Evolutionary conservation across 495 filamentous ascomycete species (phyloP).

Genomic region (Aspergillus saccharolyticus): DNA sequence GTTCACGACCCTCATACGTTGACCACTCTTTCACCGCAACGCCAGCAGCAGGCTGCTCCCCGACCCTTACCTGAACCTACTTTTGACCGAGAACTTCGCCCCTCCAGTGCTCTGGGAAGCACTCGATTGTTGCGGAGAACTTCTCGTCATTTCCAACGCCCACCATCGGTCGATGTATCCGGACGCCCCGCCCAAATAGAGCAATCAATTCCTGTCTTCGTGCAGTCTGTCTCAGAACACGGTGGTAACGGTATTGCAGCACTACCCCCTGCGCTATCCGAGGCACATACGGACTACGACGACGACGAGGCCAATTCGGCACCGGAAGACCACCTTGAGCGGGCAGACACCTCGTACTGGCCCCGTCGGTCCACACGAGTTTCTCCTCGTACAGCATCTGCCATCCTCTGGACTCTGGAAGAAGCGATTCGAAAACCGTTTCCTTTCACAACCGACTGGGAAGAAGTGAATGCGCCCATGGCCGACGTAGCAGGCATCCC

Average conservation of each 20-base stretch:
- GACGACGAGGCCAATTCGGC: slow-evolving; percentile 28
- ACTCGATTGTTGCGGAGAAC: slow-evolving; percentile 48
- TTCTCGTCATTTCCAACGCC: slow-evolving; percentile 32
- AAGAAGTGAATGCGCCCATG: slow-evolving; percentile 94
- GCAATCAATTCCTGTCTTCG: slow-evolving; percentile 26
- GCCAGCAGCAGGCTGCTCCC: slow-evolving; percentile 49
- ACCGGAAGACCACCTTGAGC: slow-evolving; percentile 32
- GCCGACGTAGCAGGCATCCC: slow-evolving; percentile 67
- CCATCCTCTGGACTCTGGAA: slow-evolving; percentile 87
- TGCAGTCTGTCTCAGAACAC: slow-evolving; percentile 18
- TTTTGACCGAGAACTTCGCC: slow-evolving; percentile 35
- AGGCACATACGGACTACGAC: slow-evolving; percentile 38
- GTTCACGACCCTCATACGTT: slow-evolving; percentile 47
- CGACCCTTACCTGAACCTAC: slow-evolving; percentile 29
- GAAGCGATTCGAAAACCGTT: slow-evolving; percentile 81
- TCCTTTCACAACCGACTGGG: slow-evolving; percentile 74
- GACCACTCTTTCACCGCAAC: slow-evolving; percentile 51
- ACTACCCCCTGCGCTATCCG: slow-evolving; percentile 33
- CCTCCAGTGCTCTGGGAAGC: slow-evolving; percentile 48
- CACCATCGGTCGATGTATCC: slow-evolving; percentile 33
- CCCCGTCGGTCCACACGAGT: slow-evolving; percentile 53
- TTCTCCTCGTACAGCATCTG: slow-evolving; percentile 62
- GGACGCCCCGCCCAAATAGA: slow-evolving; percentile 24
- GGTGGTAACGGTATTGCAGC: slow-evolving; percentile 22
- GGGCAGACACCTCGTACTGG: slow-evolving; percentile 42